Conservation (phyloP, 163 green algal species). For the Chloromonas sp. region DNA sequence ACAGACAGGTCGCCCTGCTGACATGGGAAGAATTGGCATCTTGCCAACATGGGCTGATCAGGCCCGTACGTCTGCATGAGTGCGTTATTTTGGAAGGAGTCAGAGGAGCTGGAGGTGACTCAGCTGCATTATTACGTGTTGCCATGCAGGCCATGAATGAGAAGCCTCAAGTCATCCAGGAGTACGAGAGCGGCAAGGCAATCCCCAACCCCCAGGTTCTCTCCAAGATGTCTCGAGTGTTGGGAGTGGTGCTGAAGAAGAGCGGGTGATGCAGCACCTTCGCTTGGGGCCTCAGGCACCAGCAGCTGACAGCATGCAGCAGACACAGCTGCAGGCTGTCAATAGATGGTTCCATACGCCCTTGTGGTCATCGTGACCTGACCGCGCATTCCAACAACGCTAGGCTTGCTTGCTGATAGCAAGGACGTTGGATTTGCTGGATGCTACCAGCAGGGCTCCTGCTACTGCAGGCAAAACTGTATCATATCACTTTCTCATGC, state of each 20-base stretch:
- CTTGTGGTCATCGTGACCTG: too few species aligned
- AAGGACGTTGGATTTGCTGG: background rate
- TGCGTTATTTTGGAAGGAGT: too few species aligned
- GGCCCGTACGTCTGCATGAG: background rate
- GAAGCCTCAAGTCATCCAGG: constrained; percentile 94
- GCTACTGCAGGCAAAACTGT: too few species aligned
- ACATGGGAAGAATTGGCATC: background rate
- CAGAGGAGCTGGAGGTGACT: too few species aligned
- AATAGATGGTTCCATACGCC: background rate
- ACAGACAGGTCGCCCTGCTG: background rate
- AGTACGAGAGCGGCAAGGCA: constrained; percentile 96
- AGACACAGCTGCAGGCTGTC: background rate
- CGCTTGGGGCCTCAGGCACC: background rate
- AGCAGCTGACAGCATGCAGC: background rate
- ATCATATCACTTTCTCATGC: too few species aligned
- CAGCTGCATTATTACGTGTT: background rate
- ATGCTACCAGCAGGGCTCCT: background rate
- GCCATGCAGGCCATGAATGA: constrained; percentile 86
- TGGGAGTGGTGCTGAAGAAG: constrained; percentile 83
- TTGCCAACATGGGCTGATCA: background rate
- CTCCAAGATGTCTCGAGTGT: constrained; percentile 81
- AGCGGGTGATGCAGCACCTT: background rate
- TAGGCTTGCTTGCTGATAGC: background rate
- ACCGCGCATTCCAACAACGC: too few species aligned
- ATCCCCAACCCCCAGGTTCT: constrained; percentile 91